A percentile compares a stretch with the other conserved stretches of the same genome.
Conservation (phyloP, 1,284 basidiomycete species). For the Melampsora americana region DNA sequence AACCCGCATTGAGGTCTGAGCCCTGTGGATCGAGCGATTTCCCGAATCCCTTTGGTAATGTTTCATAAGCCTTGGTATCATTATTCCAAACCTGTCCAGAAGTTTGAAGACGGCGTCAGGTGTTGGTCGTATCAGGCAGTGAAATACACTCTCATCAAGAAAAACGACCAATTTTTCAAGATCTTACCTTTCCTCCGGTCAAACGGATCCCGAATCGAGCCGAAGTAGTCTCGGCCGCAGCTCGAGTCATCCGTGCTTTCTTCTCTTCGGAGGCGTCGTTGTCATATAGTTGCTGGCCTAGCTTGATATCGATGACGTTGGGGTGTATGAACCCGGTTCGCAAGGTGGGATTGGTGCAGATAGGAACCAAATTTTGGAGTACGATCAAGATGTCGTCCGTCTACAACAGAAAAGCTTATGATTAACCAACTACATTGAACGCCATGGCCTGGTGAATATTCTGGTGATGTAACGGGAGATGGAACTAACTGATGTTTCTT, state of each 20-base stretch:
- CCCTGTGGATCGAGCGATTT: slow-evolving; percentile 32
- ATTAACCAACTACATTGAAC: neutral
- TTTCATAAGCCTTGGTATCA: slow-evolving; percentile 11
- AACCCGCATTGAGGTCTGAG: slow-evolving; percentile 8
- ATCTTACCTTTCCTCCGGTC: slow-evolving; percentile 32
- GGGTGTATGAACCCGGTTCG: slow-evolving; percentile 22
- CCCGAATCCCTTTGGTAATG: slow-evolving; percentile 29
- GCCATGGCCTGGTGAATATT: neutral
- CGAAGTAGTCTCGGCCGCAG: slow-evolving; percentile 27
- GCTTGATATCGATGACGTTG: slow-evolving; percentile 40
- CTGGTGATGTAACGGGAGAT: neutral
- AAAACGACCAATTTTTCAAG: too few relatives aligned
- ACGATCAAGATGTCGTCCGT: slow-evolving; percentile 2
- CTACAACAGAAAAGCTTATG: neutral
- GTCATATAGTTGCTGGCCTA: slow-evolving; percentile 38
- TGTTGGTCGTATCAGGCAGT: neutral
- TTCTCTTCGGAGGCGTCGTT: slow-evolving; percentile 30
- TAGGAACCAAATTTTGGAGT: slow-evolving; percentile 30
- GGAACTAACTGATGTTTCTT: neutral
- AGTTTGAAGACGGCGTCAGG: neutral
- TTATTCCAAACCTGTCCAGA: slow-evolving; percentile 30
- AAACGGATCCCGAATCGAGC: slow-evolving; percentile 31
- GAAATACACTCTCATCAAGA: too few relatives aligned
- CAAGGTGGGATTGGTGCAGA: neutral
- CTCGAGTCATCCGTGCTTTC: slow-evolving; percentile 16